Evolutionary conservation across 139 green algal species (phyloP), one percentile per base, ranked within the genome.

Genomic region (Picochlorum sp.): DNA sequence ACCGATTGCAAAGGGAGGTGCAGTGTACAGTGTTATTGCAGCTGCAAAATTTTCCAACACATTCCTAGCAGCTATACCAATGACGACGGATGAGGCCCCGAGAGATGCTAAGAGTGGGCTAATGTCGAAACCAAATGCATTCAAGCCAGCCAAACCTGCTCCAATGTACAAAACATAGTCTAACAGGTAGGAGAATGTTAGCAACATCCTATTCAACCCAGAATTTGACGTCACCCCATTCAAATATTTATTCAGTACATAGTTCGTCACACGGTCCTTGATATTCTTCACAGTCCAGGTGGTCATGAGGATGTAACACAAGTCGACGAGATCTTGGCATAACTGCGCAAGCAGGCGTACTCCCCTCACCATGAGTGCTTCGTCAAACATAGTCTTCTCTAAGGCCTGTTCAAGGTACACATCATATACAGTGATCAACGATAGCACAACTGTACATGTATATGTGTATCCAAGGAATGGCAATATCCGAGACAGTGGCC

Each of bases 21-120:
- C 49, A 15, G 50, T 24, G 13, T 56, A 74, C 21, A 76, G 44
- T 4, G 54, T 47, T 49, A 76, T 24, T 37, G 63, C 62, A 4
- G 63, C 31, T 16, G 28, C 63, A 4, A 76, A 14, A 41, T 76
- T 71, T 41, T 24, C 26, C 2, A 65, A 20, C 11, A 72, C 37
- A 14, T 14, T 44, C 15, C 69, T 64, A 1, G 57, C 59, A 45
- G 70, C 70, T 24, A 76, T 57, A 34, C 70, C 70, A 13, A 76
- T 45, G 3, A 62, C 45, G 4, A 76, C 24, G n/a, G 55, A 63
- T 14, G 60, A 45, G 44, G 47, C 70, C 4, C 70, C 70, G 4
- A 70, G 21, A 8, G 57, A 68, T 9, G 70, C 63, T 14, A 76
- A 18, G 31, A 76, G 57, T 18, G 70, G 70, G 3, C 26, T 30